Percentiles rank a stretch among this genome's conserved stretches.
Conservation (phyloP, 164 flowering plant species). For the Platanus orientalis region DNA sequence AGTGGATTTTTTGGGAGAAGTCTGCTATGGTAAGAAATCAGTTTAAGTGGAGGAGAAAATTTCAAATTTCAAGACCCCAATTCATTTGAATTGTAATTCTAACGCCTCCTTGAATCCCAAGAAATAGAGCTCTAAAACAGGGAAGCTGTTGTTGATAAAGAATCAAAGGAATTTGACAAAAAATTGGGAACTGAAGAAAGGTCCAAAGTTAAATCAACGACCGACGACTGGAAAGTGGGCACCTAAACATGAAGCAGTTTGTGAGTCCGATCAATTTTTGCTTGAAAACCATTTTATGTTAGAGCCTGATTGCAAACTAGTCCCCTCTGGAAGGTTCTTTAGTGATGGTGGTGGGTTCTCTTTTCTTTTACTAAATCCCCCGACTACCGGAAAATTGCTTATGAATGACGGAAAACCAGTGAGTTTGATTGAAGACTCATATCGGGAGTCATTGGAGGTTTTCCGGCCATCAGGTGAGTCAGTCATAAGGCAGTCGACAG, state of each 20-base stretch:
- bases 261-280: conserved; percentile 8
- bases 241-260: conserved; percentile 1
- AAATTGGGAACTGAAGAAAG: neutral
- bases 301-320: conserved; percentile 19
- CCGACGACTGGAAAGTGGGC: conserved; percentile 11
- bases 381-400: conserved; percentile 8
- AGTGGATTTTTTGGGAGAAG: conserved; percentile 51
- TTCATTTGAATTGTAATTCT: no score
- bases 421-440: conserved; percentile 26
- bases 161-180: no score
- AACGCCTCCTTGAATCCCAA: no score
- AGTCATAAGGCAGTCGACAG: conserved; percentile 7
- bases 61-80: no score
- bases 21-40: no score
- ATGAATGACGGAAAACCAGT: neutral
- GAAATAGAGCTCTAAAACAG: no score
- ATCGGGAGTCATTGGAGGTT: conserved; percentile 53
- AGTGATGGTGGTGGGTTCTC: conserved; percentile 34
- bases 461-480: conserved; percentile 29
- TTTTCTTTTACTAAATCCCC: conserved; percentile 39
- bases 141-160: no score
- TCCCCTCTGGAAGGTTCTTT: conserved; percentile 20
- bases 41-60: no score
- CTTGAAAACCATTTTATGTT: conserved; percentile 9
- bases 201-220: conserved; percentile 3